These are phyloP conservation scores for Hyaloscypha finlandica DNA, from an alignment of 495 filamentous ascomycete genomes.

Conservation along the genomic window DNA sequence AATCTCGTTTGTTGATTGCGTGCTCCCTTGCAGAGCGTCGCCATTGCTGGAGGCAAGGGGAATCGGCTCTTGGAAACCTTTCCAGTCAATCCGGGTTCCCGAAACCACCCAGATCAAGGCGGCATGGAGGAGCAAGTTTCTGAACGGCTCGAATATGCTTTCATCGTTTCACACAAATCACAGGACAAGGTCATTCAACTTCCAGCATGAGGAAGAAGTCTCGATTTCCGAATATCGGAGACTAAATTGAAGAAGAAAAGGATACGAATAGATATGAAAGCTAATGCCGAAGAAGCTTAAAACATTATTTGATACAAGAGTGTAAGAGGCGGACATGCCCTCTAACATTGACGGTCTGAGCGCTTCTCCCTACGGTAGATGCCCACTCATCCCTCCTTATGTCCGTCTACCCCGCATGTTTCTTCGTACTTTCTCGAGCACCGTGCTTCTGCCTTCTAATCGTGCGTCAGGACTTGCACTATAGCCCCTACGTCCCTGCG, in stretches of 20 bases:
- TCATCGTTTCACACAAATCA: background rate
- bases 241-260: background rate
- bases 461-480: too few relatives aligned
- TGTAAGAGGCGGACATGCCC: background rate
- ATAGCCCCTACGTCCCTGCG: too few relatives aligned
- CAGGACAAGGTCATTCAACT: background rate
- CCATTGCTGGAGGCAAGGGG: background rate
- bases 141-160: background rate
- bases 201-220: too few relatives aligned
- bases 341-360: conserved; percentile 12
- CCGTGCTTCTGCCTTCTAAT: background rate
- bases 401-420: background rate
- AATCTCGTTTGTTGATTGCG: background rate
- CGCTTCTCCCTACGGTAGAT: too few relatives aligned
- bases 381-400: background rate
- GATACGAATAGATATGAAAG: background rate
- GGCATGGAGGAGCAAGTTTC: background rate
- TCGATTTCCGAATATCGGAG: background rate
- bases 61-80: background rate
- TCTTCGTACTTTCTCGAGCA: too few relatives aligned
- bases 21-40: background rate
- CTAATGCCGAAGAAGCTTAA: background rate
- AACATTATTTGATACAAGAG: conserved; percentile 11
- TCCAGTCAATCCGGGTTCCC: background rate
- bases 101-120: background rate